Evolutionary conservation across 2,329 filamentous ascomycete genomes (phyloP).

Genomic region (Dothideomycetidae sp.): DNA sequence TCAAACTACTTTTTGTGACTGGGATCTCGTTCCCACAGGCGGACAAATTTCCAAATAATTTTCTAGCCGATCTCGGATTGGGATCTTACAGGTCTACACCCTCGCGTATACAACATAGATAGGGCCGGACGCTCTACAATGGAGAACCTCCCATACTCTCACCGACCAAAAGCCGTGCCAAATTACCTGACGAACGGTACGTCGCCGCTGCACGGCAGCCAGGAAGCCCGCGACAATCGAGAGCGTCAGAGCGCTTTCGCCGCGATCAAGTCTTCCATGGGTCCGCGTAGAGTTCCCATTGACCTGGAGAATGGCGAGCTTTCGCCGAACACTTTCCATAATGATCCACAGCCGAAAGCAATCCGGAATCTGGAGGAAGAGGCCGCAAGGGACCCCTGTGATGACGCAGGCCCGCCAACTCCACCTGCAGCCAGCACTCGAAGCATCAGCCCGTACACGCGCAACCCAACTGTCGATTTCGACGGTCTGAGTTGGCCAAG

Average conservation of each 20-base stretch:
- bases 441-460: constrained; percentile 33
- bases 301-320: constrained; percentile 25
- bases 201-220: constrained; percentile 34
- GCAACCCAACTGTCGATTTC: constrained; percentile 39
- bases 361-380: constrained; percentile 31
- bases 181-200: constrained; percentile 43
- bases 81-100: no score
- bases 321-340: constrained; percentile 8
- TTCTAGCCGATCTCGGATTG: no score
- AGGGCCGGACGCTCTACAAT: constrained; percentile 20
- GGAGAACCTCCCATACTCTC: constrained; percentile 28
- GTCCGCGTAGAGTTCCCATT: constrained; percentile 31
- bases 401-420: constrained; percentile 36
- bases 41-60: background rate
- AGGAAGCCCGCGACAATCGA: constrained; percentile 32
- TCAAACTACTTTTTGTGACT: constrained; percentile 23
- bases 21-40: background rate
- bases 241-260: constrained; percentile 45
- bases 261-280: constrained; percentile 45
- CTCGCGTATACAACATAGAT: constrained; percentile 1
- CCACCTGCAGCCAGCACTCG: constrained; percentile 39
- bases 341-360: constrained; percentile 8
- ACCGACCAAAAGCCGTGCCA: constrained; percentile 37
- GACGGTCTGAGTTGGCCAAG: constrained; percentile 43
- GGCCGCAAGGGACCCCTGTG: constrained; percentile 38